Evolutionary conservation across 192 early-diverging fungal species (phyloP).

Genomic region (Geosiphon pyriformis): DNA sequence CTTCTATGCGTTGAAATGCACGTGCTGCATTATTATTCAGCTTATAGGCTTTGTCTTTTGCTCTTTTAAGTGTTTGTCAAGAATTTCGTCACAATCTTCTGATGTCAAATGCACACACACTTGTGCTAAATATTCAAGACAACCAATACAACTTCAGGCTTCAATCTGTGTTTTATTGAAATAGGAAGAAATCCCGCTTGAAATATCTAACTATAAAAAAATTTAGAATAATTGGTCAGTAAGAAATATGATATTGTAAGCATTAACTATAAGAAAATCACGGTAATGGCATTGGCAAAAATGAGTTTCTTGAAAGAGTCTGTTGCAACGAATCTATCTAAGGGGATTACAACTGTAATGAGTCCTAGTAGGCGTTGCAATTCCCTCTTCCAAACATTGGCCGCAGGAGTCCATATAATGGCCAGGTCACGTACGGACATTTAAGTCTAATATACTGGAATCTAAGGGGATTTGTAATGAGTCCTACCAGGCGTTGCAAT

Average conservation of each 20-base stretch:
- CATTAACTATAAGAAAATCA: slow-evolving; percentile 18
- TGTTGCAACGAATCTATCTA: slow-evolving; percentile 26
- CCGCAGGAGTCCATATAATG: slow-evolving; percentile 27
- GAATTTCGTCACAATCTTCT: slow-evolving; percentile 22
- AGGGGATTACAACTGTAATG: slow-evolving; percentile 25
- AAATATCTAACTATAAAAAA: slow-evolving; percentile 27
- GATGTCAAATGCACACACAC: slow-evolving; percentile 26
- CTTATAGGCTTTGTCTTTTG: slow-evolving; percentile 20
- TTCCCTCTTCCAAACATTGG: slow-evolving; percentile 26
- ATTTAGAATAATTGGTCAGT: slow-evolving; percentile 11
- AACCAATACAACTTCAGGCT: slow-evolving; percentile 21
- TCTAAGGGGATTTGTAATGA: slow-evolving; percentile 25
- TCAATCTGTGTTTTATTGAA: slow-evolving; percentile 24
- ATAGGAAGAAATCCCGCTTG: slow-evolving; percentile 26
- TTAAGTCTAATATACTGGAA: slow-evolving; percentile 15
- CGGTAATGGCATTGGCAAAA: no score
- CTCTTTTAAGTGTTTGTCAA: slow-evolving; percentile 18
- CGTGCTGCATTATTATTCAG: slow-evolving; percentile 13
- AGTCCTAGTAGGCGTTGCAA: slow-evolving; percentile 24
- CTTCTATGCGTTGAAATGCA: slow-evolving; percentile 22
- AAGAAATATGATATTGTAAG: slow-evolving; percentile 7
- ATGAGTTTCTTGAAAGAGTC: no score
- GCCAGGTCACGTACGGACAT: slow-evolving; percentile 21
- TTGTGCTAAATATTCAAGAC: slow-evolving; percentile 22
- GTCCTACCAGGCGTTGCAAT: slow-evolving; percentile 23